Percentiles rank a stretch among this genome's conserved stretches.
Conservation (phyloP, 306 rosid species). For the Acacia confusa region DNA sequence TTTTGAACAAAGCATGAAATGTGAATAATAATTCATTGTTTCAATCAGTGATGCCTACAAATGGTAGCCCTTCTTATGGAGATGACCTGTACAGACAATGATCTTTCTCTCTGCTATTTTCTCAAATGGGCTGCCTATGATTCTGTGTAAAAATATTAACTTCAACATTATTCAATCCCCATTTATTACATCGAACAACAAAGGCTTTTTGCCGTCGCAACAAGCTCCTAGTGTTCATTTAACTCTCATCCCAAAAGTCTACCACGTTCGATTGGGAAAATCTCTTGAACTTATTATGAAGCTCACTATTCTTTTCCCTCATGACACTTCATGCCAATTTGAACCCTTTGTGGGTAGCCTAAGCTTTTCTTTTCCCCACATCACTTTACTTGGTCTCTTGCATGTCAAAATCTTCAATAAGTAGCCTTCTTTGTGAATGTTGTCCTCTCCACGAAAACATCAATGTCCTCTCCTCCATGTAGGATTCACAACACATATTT, state of each 20-base stretch:
- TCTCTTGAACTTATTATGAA: not conserved
- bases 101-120: not conserved
- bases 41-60: constrained; percentile 1
- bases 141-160: not conserved
- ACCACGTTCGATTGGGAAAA: not conserved
- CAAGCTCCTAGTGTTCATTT: not conserved
- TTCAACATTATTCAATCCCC: not conserved
- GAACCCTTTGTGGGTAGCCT: too few species aligned
- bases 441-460: not conserved
- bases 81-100: constrained; percentile 17
- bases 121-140: constrained; percentile 3
- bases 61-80: constrained; percentile 13
- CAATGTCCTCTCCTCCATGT: too few species aligned
- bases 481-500: not conserved
- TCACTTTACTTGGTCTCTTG: too few species aligned
- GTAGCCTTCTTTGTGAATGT: too few species aligned
- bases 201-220: not conserved
- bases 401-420: not conserved
- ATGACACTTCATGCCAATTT: too few species aligned
- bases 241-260: not conserved
- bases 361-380: too few species aligned
- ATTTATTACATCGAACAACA: not conserved
- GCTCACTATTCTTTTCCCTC: too few species aligned
- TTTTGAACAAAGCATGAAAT: not conserved
- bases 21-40: not conserved